Conservation (phyloP, 352 stramenopile genomes). For the Globisporangium parvum region DNA sequence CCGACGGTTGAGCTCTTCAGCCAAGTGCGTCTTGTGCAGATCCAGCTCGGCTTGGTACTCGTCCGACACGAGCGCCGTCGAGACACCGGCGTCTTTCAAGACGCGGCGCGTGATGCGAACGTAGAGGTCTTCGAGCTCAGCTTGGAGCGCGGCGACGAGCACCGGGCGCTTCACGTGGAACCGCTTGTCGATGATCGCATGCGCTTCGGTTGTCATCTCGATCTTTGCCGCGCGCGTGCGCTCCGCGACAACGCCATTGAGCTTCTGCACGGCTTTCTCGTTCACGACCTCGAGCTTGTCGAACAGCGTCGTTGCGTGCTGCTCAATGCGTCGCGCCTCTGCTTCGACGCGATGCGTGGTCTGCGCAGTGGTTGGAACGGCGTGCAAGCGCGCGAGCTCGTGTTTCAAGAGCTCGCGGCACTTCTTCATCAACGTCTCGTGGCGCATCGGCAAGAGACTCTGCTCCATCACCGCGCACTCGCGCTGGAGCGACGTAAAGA, state of each 20-base stretch:
- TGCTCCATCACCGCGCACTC: conserved; percentile 57
- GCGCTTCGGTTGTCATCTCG: conserved; percentile 55
- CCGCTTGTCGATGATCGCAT: conserved; percentile 50
- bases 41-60: conserved; percentile 53
- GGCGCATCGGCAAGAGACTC: conserved; percentile 54
- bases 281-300: conserved; percentile 72
- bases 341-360: conserved; percentile 38
- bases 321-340: conserved; percentile 45
- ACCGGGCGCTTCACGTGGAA: conserved; percentile 43
- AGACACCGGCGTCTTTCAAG: conserved; percentile 16
- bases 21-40: conserved; percentile 52
- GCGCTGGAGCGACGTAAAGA: conserved; percentile 44
- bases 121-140: conserved; percentile 50
- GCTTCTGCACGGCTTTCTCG: conserved; percentile 62
- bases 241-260: conserved; percentile 42
- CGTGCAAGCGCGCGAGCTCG: conserved; percentile 44
- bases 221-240: conserved; percentile 45
- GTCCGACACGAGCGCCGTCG: conserved; percentile 28
- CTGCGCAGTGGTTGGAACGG: conserved; percentile 41
- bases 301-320: conserved; percentile 61
- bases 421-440: conserved; percentile 37
- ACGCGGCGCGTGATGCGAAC: conserved; percentile 23
- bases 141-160: conserved; percentile 51
- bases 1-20: conserved; percentile 60
- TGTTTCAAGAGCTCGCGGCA: conserved; percentile 39